Evolutionary conservation across 345 rosid genomes (phyloP), one percentile per base, ranked within the genome.

Genomic region (Streptanthus diversifolius): DNA sequence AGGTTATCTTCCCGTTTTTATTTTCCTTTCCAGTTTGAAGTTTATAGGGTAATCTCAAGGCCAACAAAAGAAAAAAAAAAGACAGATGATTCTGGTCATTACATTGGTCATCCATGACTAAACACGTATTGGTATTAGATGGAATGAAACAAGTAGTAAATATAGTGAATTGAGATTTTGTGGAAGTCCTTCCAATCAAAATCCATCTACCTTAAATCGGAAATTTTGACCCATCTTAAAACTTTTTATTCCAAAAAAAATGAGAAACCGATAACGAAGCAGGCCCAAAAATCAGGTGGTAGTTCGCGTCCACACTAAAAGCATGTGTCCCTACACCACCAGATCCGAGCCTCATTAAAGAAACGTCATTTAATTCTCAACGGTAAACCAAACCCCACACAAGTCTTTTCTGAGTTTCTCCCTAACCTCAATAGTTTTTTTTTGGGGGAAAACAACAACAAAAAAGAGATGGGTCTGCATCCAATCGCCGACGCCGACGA

Each of bases 401-500:
- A 43, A 47, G 8, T 5, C 9, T 56, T 44, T 40, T 25, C 27
- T 25, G 27, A 25, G 27, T 25, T 22, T n/a, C 24, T 40, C 14
- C 13, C 59, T 13, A 11, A 7, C 63, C 54, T 29, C 15, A 18
- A 2, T 8, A 7, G 0, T 3, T 3, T 29, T n/a, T n/a, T 13
- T 17, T 68, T 48, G 59, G 7, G 37, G 7, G 5, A 53, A 21
- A 48, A n/a, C 1, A 12, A 13, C 24, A 29, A 4, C 4, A 8
- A 4, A 8, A 13, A 51, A 11, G 72, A 24, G 67, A 86, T 83
- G 85, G 78, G 80, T 17, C 77, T 74, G 19, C 98, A 93, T 61
- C 98, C 98, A 6, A 24, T 88, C 1, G 63, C 90, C 4, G 96
- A 91, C 30, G 90, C 97, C 67, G 73, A 81, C 83, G 97, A 89